Conservation (phyloP, 2,329 filamentous ascomycete genomes). For the Aspergillus ochraceus region DNA sequence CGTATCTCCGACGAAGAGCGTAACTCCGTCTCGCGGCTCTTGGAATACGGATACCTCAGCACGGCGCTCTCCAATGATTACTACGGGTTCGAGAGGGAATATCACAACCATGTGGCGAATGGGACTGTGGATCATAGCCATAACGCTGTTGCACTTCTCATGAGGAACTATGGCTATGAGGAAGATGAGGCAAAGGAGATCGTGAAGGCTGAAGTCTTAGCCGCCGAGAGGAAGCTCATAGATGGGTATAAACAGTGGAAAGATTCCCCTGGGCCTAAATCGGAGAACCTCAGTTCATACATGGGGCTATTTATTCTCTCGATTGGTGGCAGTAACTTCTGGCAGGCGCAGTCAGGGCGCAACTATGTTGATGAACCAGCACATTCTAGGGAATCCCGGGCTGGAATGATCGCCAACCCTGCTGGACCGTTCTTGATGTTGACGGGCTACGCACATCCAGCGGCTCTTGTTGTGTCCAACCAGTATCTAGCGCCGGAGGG, state of each 20-base stretch:
- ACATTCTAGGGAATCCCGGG: neutral
- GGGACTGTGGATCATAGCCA: constrained; percentile 6
- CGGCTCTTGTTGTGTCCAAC: neutral
- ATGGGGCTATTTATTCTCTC: neutral
- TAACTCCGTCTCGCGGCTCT: neutral
- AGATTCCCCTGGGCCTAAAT: neutral
- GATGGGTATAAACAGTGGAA: constrained; percentile 7
- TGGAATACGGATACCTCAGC: neutral
- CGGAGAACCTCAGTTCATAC: constrained; percentile 2
- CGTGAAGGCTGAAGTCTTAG: constrained; percentile 7
- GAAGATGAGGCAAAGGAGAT: constrained; percentile 10
- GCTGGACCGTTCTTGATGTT: neutral
- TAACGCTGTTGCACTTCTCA: constrained; percentile 11
- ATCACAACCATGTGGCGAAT: neutral
- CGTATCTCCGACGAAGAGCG: neutral
- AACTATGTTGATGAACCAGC: neutral
- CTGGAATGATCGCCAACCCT: neutral
- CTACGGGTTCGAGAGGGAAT: constrained; percentile 11
- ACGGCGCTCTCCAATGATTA: constrained; percentile 7
- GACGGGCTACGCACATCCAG: neutral
- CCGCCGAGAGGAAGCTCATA: constrained; percentile 3
- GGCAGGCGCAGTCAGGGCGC: neutral
- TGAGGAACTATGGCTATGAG: constrained; percentile 12
- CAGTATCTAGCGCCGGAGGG: too few species aligned
- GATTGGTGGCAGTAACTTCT: constrained; percentile 3